Evolutionary conservation across 2,329 filamentous ascomycete genomes (phyloP).

Genomic region (Bipolaris sorokiniana): DNA sequence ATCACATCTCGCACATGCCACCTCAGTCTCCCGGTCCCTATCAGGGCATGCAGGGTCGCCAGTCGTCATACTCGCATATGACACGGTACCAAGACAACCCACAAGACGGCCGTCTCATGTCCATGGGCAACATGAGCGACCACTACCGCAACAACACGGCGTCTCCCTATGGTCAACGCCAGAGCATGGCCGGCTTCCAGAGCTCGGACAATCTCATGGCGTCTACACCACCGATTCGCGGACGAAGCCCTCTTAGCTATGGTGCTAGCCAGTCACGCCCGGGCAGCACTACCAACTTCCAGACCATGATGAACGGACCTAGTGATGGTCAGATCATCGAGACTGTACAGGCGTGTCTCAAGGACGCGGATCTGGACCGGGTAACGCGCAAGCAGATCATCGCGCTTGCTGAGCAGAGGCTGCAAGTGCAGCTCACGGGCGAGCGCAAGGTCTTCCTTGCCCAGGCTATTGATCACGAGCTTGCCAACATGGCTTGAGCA

Average conservation of each 20-base stretch:
- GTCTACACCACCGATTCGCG: slow-evolving; percentile 45
- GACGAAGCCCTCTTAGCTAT: slow-evolving; percentile 59
- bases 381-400: slow-evolving; percentile 94
- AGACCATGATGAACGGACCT: slow-evolving; percentile 65
- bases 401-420: slow-evolving; percentile 87
- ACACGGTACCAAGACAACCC: slow-evolving; percentile 69
- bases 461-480: slow-evolving; percentile 87
- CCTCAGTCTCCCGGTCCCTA: slow-evolving; percentile 77
- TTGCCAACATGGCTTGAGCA: slow-evolving; percentile 83
- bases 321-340: slow-evolving; percentile 82
- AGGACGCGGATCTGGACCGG: slow-evolving; percentile 91
- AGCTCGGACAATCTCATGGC: slow-evolving; percentile 51
- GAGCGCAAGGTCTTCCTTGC: slow-evolving; percentile 91
- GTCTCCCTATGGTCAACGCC: slow-evolving; percentile 49
- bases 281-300: slow-evolving; percentile 65
- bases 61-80: slow-evolving; percentile 73
- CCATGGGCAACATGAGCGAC: slow-evolving; percentile 63
- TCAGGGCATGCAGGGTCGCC: slow-evolving; percentile 67
- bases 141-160: slow-evolving; percentile 24
- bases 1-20: slow-evolving; percentile 75
- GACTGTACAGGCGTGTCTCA: slow-evolving; percentile 80
- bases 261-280: slow-evolving; percentile 56
- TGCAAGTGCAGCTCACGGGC: slow-evolving; percentile 86
- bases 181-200: slow-evolving; percentile 52
- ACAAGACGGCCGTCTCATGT: slow-evolving; percentile 63